A percentile compares a stretch with the other conserved stretches of the same genome.
phyloP scores from a whole-genome alignment of 2,329 filamentous ascomycete genomes.

The Westerdykella ornata region DNA sequence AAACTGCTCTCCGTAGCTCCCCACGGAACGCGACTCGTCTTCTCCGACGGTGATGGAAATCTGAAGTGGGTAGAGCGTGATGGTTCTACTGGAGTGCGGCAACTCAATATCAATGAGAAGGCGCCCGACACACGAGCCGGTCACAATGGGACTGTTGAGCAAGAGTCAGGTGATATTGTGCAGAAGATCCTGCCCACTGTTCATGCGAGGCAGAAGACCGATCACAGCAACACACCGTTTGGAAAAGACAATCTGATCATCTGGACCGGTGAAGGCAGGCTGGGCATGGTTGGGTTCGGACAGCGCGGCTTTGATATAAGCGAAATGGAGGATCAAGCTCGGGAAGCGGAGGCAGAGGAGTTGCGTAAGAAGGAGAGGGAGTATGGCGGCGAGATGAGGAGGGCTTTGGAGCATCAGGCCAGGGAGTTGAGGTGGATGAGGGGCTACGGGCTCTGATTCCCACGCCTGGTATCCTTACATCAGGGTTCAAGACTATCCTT shows the following conservation, averaged over 20 bases:
- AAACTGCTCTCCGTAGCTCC: slow-evolving; percentile 75
- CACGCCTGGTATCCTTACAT: background rate
- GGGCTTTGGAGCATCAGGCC: slow-evolving; percentile 68
- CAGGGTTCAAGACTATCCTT: no score
- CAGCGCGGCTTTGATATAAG: slow-evolving; percentile 21
- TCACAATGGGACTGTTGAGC: slow-evolving; percentile 2
- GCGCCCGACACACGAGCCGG: slow-evolving; percentile 9
- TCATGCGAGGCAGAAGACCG: slow-evolving; percentile 22
- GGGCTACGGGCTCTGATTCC: slow-evolving; percentile 48
- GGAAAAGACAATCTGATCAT: slow-evolving; percentile 63
- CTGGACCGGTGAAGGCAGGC: slow-evolving; percentile 75
- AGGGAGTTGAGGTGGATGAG: slow-evolving; percentile 71
- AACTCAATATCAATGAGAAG: slow-evolving; percentile 51
- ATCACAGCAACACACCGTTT: slow-evolving; percentile 8
- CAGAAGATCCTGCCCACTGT: slow-evolving; percentile 65
- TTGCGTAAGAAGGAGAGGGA: slow-evolving; percentile 51
- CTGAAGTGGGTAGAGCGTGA: slow-evolving; percentile 90
- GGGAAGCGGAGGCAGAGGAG: slow-evolving; percentile 42
- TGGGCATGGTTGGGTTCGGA: slow-evolving; percentile 60
- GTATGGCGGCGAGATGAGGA: slow-evolving; percentile 66
- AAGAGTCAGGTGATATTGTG: slow-evolving; percentile 59
- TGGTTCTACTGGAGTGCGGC: slow-evolving; percentile 52
- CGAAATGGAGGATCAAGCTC: slow-evolving; percentile 30
- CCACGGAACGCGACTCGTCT: slow-evolving; percentile 76
- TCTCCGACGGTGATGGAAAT: slow-evolving; percentile 75